Conservation (phyloP, 208 protist species). For the Willaertia magna region DNA sequence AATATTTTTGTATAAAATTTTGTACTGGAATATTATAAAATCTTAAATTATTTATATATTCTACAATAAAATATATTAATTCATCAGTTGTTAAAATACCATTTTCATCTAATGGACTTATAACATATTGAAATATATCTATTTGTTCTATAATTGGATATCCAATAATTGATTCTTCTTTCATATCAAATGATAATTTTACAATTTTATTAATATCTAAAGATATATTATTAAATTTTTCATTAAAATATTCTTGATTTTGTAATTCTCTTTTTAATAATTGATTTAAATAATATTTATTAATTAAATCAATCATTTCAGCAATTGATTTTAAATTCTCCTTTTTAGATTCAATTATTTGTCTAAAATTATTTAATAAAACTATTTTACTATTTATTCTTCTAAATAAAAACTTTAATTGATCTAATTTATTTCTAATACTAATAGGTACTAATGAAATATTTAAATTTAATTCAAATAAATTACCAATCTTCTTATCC, state of each 20-base stretch:
- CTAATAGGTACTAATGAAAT: neutral
- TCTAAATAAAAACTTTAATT: neutral
- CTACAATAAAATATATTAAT: neutral
- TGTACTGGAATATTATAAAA: neutral
- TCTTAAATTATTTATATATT: neutral
- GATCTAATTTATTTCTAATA: neutral
- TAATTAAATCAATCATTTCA: neutral
- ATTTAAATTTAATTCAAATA: neutral
- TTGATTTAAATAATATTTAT: neutral
- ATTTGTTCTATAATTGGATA: slow-evolving; percentile 9
- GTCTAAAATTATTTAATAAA: neutral
- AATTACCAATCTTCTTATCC: neutral
- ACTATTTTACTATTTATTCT: neutral
- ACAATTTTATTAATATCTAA: no score
- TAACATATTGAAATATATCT: neutral
- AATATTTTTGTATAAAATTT: neutral
- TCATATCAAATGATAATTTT: neutral
- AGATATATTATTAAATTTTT: no score
- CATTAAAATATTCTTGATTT: no score
- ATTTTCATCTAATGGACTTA: neutral
- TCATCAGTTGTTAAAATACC: neutral
- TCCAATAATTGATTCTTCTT: neutral
- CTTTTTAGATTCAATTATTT: neutral
- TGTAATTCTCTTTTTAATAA: neutral
- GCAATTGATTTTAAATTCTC: neutral